These are phyloP conservation scores for Brasilioporus rufonigricans DNA, from an alignment of 768 basidiomycete species.

Conservation along the genomic window DNA sequence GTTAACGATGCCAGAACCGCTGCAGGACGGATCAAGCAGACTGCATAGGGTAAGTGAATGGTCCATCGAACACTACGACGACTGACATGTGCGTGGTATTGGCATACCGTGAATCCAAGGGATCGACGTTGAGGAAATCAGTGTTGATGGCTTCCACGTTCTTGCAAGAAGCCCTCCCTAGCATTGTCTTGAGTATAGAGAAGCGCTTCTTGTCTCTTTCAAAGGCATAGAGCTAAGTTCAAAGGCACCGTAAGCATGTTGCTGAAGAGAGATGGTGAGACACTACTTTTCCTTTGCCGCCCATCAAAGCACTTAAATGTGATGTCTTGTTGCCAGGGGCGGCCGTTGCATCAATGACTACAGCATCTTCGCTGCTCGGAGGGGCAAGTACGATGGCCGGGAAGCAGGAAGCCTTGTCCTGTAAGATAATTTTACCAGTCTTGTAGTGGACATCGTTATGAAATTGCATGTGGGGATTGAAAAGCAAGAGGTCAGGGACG, in stretches of 20 bases:
- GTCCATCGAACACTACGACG: background rate
- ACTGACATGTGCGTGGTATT: constrained; percentile 85
- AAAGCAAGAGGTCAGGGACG: constrained; percentile 77
- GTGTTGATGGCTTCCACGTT: constrained; percentile 74
- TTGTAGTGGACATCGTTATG: constrained; percentile 71
- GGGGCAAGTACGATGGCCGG: constrained; percentile 86
- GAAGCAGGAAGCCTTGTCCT: constrained; percentile 98
- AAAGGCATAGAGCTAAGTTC: constrained; percentile 75
- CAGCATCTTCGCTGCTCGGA: constrained; percentile 44
- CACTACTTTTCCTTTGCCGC: constrained; percentile 71
- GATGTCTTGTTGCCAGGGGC: constrained; percentile 99
- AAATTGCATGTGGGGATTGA: constrained; percentile 64
- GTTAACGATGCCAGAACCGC: constrained; percentile 90
- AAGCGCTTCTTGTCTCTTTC: constrained; percentile 85
- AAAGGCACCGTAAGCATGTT: background rate
- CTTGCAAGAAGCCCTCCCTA: constrained; percentile 75
- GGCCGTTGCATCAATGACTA: constrained; percentile 90
- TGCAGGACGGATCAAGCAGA: constrained; percentile 94
- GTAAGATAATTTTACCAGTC: constrained; percentile 82
- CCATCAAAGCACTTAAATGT: constrained; percentile 87
- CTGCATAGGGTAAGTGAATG: constrained; percentile 37
- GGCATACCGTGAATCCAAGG: constrained; percentile 57
- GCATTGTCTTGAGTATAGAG: constrained; percentile 80
- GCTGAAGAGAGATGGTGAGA: background rate
- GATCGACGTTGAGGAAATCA: constrained; percentile 84